Percentiles rank a stretch among this genome's conserved stretches.
Evolutionary conservation across 2,329 filamentous ascomycete species (phyloP).

Genomic region (Claviceps lovelessii): DNA sequence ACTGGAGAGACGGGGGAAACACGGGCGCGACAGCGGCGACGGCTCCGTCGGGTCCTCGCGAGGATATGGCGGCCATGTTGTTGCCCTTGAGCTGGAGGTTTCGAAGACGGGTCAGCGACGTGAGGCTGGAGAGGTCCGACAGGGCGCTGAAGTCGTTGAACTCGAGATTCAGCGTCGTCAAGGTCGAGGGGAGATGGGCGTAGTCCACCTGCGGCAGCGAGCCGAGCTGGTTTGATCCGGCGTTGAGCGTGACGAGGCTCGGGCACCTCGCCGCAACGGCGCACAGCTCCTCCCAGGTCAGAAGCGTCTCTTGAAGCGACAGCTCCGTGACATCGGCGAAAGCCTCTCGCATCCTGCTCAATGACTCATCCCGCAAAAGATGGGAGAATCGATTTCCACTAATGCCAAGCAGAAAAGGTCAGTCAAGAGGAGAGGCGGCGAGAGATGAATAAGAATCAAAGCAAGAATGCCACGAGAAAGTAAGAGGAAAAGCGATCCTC

Average conservation of each 20-base stretch:
- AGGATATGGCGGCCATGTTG: conserved; percentile 37
- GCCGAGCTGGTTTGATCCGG: conserved; percentile 43
- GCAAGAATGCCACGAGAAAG: too few species aligned
- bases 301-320: conserved; percentile 50
- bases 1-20: conserved; percentile 42
- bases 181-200: conserved; percentile 29
- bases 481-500: not conserved
- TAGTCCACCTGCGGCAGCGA: conserved; percentile 30
- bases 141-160: conserved; percentile 54
- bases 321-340: conserved; percentile 44
- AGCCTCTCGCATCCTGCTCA: conserved; percentile 20
- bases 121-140: conserved; percentile 40
- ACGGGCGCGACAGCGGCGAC: conserved; percentile 25
- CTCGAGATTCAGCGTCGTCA: conserved; percentile 55
- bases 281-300: conserved; percentile 51
- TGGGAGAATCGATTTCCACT: conserved; percentile 61
- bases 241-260: conserved; percentile 34
- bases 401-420: not conserved
- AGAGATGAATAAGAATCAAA: not conserved
- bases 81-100: conserved; percentile 65
- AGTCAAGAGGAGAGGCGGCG: not conserved
- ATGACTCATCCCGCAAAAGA: conserved; percentile 21
- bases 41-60: conserved; percentile 8
- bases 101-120: conserved; percentile 35
- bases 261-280: conserved; percentile 39